Base-by-base conservation (phyloP, 148 eudicot genomes). In the Bassia scoparia region DNA sequence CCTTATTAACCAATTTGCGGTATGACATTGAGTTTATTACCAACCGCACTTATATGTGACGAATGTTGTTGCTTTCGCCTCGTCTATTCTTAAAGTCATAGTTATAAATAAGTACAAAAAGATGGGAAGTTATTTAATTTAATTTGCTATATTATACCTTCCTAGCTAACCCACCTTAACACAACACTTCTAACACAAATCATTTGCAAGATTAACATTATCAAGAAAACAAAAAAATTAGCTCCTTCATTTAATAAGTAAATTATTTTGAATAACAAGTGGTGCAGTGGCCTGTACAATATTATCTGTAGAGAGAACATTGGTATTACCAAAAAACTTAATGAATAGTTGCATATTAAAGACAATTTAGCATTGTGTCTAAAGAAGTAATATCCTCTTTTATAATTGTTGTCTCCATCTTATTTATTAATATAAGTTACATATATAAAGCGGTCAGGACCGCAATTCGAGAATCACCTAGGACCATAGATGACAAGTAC, bases 1-100 rank as follows among this genome's bases (percentile, higher is more conserved):
- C n/a, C 46, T 41, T 41, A 14, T 41, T n/a, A n/a, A 41, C 8
- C 46, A 41, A 41, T 70, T 41, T 34, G 30, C 55, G 26, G 33
- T n/a, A 70, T 53, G 50, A 13, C 67, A 74, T 61, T 69, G 56
- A 69, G 29, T 44, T 62, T 26, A 61, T 60, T n/a, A 79, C 66
- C 60, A 44, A 34, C 74, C 66, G 62, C 56, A 52, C 56, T 54
- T 63, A 69, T 31, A n/a, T 55, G 30, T 26, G 68, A 56, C 64
- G 24, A 70, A 48, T 48, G 74, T 30, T 13, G 66, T 68, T 61
- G 61, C 74, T 48, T 78, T 73, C 72, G 71, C 72, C 29, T 79
- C 43, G 23, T 53, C 24, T 41, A 60, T 26, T 60, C n/a, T 20
- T 24, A 38, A 50, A 41, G 9, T 30, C 67, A 44, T 54, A 61